These are phyloP conservation scores for Camellia oleifera DNA, from an alignment of 179 eudicot species.

Conservation along the genomic window DNA sequence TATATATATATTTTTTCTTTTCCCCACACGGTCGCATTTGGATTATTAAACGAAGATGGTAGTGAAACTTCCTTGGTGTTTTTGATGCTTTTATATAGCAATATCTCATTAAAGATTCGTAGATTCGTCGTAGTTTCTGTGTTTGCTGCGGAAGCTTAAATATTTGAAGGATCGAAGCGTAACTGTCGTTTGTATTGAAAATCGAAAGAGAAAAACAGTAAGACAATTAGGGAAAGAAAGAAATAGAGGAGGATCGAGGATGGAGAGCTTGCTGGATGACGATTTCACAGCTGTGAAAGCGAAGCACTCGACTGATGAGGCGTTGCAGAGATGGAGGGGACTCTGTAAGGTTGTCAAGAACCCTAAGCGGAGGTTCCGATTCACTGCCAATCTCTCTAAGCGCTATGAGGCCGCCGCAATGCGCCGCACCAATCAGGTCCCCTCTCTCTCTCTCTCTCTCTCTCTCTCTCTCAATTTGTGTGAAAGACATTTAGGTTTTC, in stretches of 20 bases:
- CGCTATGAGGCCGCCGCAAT: conserved; percentile 89
- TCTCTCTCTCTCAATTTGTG: not conserved
- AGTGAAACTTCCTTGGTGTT: not conserved
- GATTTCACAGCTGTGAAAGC: conserved; percentile 64
- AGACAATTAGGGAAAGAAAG: not conserved
- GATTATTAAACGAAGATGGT: not conserved
- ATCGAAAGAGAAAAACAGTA: not conserved
- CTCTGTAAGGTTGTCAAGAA: conserved; percentile 77
- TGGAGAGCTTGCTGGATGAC: conserved; percentile 64
- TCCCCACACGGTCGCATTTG: not conserved
- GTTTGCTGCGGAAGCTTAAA: not conserved
- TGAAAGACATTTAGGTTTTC: not conserved
- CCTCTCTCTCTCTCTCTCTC: not conserved
- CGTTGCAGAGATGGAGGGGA: conserved; percentile 69
- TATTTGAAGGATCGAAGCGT: not conserved
- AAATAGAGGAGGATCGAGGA: not conserved
- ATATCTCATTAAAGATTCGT: not conserved
- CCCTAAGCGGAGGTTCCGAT: conserved; percentile 79
- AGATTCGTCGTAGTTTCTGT: not conserved
- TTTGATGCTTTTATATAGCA: not conserved
- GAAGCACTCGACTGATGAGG: conserved; percentile 71
- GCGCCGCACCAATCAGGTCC: conserved; percentile 91
- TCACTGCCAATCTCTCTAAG: conserved; percentile 82
- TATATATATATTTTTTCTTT: no score
- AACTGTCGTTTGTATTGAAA: not conserved